Evolutionary conservation across 176 grass and related monocot species (phyloP).

Genomic region (bread wheat (Triticum aestivum)): DNA sequence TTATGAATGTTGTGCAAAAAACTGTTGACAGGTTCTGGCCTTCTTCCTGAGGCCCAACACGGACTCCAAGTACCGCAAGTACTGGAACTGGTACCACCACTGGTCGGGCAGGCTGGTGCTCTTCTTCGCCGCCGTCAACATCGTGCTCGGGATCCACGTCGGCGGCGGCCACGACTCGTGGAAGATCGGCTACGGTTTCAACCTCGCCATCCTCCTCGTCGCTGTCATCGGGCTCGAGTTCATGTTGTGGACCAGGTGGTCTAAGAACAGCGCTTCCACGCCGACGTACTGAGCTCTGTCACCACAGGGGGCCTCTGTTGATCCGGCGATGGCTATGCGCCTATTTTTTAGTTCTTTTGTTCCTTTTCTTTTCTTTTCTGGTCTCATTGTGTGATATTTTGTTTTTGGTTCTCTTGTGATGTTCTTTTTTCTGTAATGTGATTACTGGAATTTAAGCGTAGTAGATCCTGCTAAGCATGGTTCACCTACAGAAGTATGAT

Average conservation of each 20-base stretch:
- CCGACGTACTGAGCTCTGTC: slow-evolving; percentile 43
- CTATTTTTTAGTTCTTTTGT: neutral
- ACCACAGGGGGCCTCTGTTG: neutral
- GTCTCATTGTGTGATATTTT: neutral
- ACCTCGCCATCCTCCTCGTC: slow-evolving; percentile 68
- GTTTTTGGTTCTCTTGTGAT: neutral
- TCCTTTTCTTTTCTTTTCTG: neutral
- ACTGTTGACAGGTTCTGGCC: slow-evolving; percentile 43
- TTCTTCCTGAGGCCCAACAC: slow-evolving; percentile 67
- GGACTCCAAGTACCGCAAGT: slow-evolving; percentile 76
- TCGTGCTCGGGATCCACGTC: slow-evolving; percentile 75
- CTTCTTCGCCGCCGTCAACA: slow-evolving; percentile 84
- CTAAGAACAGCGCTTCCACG: slow-evolving; percentile 44
- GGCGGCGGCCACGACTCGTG: slow-evolving; percentile 70
- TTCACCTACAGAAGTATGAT: too few relatives aligned
- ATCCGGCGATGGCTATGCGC: neutral
- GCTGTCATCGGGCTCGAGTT: slow-evolving; percentile 64
- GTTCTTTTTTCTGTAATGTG: neutral
- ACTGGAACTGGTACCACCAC: slow-evolving; percentile 97
- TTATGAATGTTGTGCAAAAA: neutral
- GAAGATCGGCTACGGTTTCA: slow-evolving; percentile 87
- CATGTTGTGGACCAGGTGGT: slow-evolving; percentile 83
- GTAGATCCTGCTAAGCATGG: neutral
- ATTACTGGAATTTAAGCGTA: neutral
- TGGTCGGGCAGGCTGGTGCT: slow-evolving; percentile 73